Evolutionary conservation across 2,329 filamentous ascomycete species (phyloP).

Genomic region (Purpureocillium lavendulum): DNA sequence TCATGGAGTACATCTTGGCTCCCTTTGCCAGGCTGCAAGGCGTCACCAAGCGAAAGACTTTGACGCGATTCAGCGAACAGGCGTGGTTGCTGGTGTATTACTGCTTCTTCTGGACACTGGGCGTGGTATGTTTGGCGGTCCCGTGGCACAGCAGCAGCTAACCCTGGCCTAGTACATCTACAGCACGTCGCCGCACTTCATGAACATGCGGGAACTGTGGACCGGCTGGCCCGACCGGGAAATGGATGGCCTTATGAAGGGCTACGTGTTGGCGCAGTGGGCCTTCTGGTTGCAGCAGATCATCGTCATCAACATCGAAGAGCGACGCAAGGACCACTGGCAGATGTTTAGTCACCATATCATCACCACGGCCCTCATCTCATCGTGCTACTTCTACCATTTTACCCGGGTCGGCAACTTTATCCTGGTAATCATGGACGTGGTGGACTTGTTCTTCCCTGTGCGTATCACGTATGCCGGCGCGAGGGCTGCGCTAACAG

Average conservation of each 20-base stretch:
- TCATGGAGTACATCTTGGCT: conserved; percentile 80
- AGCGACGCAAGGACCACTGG: conserved; percentile 86
- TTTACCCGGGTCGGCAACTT: conserved; percentile 82
- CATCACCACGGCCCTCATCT: conserved; percentile 75
- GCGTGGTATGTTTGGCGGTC: conserved; percentile 55
- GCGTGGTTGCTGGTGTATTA: conserved; percentile 87
- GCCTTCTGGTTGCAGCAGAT: conserved; percentile 94
- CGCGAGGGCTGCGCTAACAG: too few species aligned
- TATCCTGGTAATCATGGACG: conserved; percentile 86
- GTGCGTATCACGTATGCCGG: too few species aligned
- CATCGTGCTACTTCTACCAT: conserved; percentile 77
- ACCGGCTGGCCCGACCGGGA: conserved; percentile 74
- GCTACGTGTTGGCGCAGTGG: conserved; percentile 84
- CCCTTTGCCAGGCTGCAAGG: conserved; percentile 68
- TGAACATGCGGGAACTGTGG: conserved; percentile 74
- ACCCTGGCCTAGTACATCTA: conserved; percentile 60
- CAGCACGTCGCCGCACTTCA: conserved; percentile 67
- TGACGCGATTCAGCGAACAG: conserved; percentile 86
- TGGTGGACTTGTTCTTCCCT: conserved; percentile 81
- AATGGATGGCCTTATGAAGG: conserved; percentile 67
- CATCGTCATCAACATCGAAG: conserved; percentile 88
- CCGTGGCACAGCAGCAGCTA: not conserved
- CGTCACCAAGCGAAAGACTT: conserved; percentile 65
- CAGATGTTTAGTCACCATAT: conserved; percentile 96
- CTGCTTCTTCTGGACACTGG: conserved; percentile 69